phyloP scores from a whole-genome alignment of 1,284 basidiomycete genomes.

The Puccinia coronata region DNA sequence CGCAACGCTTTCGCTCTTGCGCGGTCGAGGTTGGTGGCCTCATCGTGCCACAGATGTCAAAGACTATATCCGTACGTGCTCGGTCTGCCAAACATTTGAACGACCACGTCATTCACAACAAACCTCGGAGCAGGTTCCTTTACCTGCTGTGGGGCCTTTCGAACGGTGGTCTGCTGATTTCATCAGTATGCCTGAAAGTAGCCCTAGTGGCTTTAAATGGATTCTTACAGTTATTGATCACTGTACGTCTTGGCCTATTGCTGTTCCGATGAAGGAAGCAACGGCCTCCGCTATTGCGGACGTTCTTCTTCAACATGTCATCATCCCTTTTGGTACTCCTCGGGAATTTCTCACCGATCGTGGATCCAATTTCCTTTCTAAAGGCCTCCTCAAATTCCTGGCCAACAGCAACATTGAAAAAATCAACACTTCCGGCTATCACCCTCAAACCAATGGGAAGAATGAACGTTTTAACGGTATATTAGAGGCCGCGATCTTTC shows the following conservation, averaged over 20 bases:
- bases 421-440: slow-evolving; percentile 34
- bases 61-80: background rate
- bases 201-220: too few species aligned
- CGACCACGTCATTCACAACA: background rate
- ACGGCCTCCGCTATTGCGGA: background rate
- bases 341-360: background rate
- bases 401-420: background rate
- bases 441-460: slow-evolving; percentile 49
- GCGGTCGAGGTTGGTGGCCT: slow-evolving; percentile 10
- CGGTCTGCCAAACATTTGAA: background rate
- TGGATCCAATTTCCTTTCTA: background rate
- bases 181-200: background rate
- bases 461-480: slow-evolving; percentile 47
- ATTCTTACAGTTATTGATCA: too few species aligned
- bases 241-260: too few species aligned
- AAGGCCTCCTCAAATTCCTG: background rate
- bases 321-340: slow-evolving; percentile 2
- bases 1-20: background rate
- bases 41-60: background rate
- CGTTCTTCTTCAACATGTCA: background rate
- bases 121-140: background rate
- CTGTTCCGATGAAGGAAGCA: slow-evolving; percentile 14
- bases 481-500: slow-evolving; percentile 9
- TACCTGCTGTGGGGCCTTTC: background rate
- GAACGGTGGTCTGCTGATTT: slow-evolving; percentile 12